These are phyloP conservation scores for Iris pallida DNA, from an alignment of 116 monocot genomes.

Conservation along the genomic window DNA sequence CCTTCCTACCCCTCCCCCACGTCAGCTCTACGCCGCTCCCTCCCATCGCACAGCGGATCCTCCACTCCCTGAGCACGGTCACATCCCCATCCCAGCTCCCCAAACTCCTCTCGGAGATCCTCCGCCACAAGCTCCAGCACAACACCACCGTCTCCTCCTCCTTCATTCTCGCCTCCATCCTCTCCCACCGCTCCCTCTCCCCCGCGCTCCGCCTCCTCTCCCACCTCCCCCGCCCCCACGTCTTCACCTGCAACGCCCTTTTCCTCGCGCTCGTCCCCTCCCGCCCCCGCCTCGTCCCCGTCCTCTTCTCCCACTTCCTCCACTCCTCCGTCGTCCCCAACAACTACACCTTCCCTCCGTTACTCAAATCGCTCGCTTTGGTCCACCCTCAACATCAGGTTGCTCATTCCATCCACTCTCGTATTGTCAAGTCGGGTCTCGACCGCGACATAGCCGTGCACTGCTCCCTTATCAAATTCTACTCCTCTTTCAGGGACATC, in stretches of 20 bases:
- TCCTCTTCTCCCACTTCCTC: conserved; percentile 19
- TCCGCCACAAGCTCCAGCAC: conserved; percentile 32
- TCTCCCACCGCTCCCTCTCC: conserved; percentile 11
- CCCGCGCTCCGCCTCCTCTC: conserved; percentile 30
- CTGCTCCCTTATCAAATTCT: neutral
- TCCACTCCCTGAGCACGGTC: conserved; percentile 21
- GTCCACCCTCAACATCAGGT: conserved; percentile 1
- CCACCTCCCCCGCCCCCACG: conserved; percentile 19
- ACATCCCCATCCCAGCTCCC: conserved; percentile 24
- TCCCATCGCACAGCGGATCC: conserved; percentile 14
- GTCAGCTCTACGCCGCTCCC: neutral
- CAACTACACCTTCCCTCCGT: conserved; percentile 34
- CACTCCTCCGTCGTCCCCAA: conserved; percentile 22
- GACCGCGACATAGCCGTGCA: neutral
- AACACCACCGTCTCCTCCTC: conserved; percentile 21
- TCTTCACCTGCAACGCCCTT: conserved; percentile 23
- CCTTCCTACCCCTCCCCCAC: neutral
- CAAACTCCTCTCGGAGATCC: conserved; percentile 24
- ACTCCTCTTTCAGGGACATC: neutral
- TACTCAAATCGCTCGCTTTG: conserved; percentile 40
- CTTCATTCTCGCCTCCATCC: conserved; percentile 23
- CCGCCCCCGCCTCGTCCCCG: conserved; percentile 13
- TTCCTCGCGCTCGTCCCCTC: conserved; percentile 14
- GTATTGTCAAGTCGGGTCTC: conserved; percentile 1
- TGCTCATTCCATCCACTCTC: conserved; percentile 25